Evolutionary conservation across 768 basidiomycete species (phyloP).

Genomic region (Psilocybe cyanescens): DNA sequence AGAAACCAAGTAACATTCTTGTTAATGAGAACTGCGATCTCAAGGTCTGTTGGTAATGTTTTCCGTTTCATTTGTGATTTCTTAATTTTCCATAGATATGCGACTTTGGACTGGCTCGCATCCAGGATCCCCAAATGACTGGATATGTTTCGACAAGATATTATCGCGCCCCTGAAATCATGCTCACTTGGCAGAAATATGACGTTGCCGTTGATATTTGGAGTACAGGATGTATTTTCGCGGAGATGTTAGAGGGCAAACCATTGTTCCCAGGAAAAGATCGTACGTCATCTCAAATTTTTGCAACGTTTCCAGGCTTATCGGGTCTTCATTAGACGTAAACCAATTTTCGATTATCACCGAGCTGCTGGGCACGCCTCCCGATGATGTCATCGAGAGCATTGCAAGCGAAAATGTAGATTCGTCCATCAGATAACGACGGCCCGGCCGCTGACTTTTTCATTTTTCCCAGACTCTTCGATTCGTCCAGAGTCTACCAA

Average conservation of each 20-base stretch:
- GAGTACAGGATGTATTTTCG: conserved; percentile 99
- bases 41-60: conserved; percentile 57
- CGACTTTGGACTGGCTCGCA: conserved; percentile 97
- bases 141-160: conserved; percentile 99
- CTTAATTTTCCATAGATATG: conserved; percentile 69
- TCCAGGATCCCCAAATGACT: conserved; percentile 99
- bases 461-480: conserved; percentile 76
- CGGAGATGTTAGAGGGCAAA: conserved; percentile 99
- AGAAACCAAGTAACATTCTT: conserved; percentile 99
- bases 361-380: conserved; percentile 96
- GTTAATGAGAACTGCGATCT: conserved; percentile 99
- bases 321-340: conserved; percentile 68
- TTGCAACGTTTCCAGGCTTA: conserved; percentile 13
- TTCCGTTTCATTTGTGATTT: not conserved
- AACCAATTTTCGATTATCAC: conserved; percentile 99
- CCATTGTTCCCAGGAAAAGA: conserved; percentile 99
- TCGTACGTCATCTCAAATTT: conserved; percentile 63
- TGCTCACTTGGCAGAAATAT: conserved; percentile 99
- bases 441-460: conserved; percentile 1
- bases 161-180: conserved; percentile 99
- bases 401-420: conserved; percentile 96
- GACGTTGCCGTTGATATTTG: conserved; percentile 99
- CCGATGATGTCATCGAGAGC: conserved; percentile 99
- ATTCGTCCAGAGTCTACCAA: conserved; percentile 97
- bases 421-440: conserved; percentile 19